These are phyloP conservation scores for Taxillus chinensis DNA, from an alignment of 164 flowering plant species.

Conservation along the genomic window DNA sequence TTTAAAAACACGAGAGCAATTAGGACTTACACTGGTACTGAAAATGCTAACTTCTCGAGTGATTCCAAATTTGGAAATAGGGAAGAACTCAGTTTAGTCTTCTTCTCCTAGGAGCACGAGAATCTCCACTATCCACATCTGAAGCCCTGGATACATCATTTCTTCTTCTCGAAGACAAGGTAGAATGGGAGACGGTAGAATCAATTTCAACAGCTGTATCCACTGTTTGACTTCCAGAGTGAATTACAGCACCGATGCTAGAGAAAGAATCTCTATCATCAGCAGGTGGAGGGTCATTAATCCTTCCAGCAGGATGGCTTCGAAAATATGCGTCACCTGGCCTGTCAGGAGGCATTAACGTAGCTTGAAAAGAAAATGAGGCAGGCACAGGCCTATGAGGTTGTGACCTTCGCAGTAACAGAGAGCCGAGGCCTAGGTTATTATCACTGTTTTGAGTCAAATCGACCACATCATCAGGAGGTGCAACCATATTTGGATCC, in stretches of 20 bases:
- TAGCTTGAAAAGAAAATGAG: slow-evolving; percentile 20
- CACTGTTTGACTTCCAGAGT: slow-evolving; percentile 49
- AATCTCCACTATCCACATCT: slow-evolving; percentile 60
- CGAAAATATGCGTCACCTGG: slow-evolving; percentile 32
- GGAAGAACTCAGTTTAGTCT: slow-evolving; percentile 27
- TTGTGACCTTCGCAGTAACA: slow-evolving; percentile 27
- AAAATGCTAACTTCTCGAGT: background rate
- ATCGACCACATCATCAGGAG: slow-evolving; percentile 35
- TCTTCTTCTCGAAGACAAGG: slow-evolving; percentile 56
- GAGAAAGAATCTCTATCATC: slow-evolving; percentile 76
- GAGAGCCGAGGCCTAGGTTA: slow-evolving; percentile 28
- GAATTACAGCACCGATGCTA: slow-evolving; percentile 65
- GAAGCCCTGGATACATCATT: slow-evolving; percentile 47
- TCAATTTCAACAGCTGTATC: slow-evolving; percentile 74
- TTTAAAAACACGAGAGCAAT: background rate
- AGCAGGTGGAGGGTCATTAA: slow-evolving; percentile 26
- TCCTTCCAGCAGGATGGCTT: slow-evolving; percentile 28
- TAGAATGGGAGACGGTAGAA: slow-evolving; percentile 46
- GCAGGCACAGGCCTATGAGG: slow-evolving; percentile 22
- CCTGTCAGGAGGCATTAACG: slow-evolving; percentile 31
- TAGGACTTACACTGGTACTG: background rate
- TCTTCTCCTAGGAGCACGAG: slow-evolving; percentile 62
- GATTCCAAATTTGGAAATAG: background rate
- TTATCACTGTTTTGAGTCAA: slow-evolving; percentile 21
- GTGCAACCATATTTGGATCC: slow-evolving; percentile 25